phyloP scores from a whole-genome alignment of 192 early-diverging fungal species.

The Coemansia sp. region DNA sequence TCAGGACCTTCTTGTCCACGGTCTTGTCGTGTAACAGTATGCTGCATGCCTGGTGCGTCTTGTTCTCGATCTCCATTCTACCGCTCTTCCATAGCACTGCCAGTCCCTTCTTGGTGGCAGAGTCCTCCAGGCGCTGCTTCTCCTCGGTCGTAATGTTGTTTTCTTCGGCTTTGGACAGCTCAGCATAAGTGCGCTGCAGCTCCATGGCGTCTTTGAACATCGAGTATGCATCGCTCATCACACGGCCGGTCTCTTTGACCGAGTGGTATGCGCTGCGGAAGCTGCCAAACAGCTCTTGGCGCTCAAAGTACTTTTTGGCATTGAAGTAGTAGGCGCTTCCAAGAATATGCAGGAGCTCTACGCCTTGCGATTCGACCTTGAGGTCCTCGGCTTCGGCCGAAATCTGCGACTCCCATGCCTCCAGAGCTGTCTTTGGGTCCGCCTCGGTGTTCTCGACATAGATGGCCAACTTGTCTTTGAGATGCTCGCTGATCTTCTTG shows the following conservation, averaged over 20 bases:
- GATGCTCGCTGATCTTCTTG: conserved; percentile 58
- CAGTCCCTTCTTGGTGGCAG: conserved; percentile 76
- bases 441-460: conserved; percentile 67
- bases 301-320: conserved; percentile 77
- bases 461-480: conserved; percentile 72
- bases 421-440: conserved; percentile 55
- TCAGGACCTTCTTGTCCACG: conserved; percentile 55
- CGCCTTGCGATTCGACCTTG: conserved; percentile 86
- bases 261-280: conserved; percentile 68
- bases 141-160: conserved; percentile 68
- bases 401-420: conserved; percentile 67
- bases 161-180: conserved; percentile 89
- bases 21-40: conserved; percentile 67
- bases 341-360: conserved; percentile 89
- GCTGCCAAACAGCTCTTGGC: conserved; percentile 66
- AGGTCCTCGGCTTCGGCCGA: conserved; percentile 82
- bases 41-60: conserved; percentile 91
- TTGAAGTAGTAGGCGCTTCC: conserved; percentile 90
- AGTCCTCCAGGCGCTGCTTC: conserved; percentile 65
- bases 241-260: conserved; percentile 87
- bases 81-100: conserved; percentile 90
- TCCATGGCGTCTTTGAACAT: conserved; percentile 92
- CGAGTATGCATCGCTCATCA: conserved; percentile 85
- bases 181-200: conserved; percentile 83
- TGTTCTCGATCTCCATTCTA: conserved; percentile 92